Evolutionary conservation across 2,329 filamentous ascomycete species (phyloP), one percentile per base, ranked within the genome.

Genomic region (Metarhizium sp.): DNA sequence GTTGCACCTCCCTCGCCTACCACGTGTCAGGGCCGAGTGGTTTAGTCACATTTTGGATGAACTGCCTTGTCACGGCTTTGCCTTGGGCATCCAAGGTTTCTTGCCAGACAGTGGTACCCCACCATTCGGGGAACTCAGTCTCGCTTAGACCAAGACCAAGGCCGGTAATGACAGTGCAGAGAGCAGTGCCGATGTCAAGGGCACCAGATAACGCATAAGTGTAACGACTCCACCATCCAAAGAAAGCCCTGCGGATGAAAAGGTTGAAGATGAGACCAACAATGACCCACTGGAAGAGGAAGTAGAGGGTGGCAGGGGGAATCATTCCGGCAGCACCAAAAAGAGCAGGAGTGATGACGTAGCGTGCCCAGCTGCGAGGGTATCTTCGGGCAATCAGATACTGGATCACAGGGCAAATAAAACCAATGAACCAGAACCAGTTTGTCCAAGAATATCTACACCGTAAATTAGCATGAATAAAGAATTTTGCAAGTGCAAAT

Each of bases 131-230:
- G 55, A 80, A 69, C 0, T 65, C 54, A 5, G 72, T 70, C 54
- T 68, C 67, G 46, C 75, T 78, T 62, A 79, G 67, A 50, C 72
- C 72, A 47, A 80, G 69, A 40, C 72, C 70, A 25, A 81, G 66
- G n/a, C 62, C 63, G 59, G 79, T 77, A 46, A 83, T 72, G 40
- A 83, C 65, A 50, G 83, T 76, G 34, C 78, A 76, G n/a, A 85
- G 64, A 0, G 78, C 78, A 1, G 82, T 75, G n/a, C 80, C 81
- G 45, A 78, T 76, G 52, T 83, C 80, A 45, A 84, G 71, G 2
- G 77, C 80, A 0, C 80, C 81, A 10, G 80, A 82, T 0, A 81
- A 69, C 53, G 82, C 73, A 56, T 83, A 84, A 67, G 83, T 85
- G 70, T 82, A 84, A 14, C 59, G 62, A 64, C 63, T 74, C 80